Conservation (phyloP, 2,329 filamentous ascomycete genomes). For the Cladosporium sp. region DNA sequence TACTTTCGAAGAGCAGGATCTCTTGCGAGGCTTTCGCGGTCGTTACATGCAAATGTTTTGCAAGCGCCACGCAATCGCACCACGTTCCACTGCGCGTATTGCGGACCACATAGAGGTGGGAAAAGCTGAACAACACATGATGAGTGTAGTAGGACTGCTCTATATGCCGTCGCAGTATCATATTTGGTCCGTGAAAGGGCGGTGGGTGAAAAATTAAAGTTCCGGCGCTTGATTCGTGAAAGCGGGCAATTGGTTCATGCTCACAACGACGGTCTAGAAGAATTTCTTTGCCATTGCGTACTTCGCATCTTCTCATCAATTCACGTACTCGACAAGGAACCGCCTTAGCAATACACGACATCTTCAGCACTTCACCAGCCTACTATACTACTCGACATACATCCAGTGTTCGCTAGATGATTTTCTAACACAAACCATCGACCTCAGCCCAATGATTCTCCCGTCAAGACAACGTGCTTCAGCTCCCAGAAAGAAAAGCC, state of each 20-base stretch:
- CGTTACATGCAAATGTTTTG: too few species aligned
- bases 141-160: too few species aligned
- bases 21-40: too few species aligned
- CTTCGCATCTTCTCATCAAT: neutral
- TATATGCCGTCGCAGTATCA: too few species aligned
- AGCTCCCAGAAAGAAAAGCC: slow-evolving; percentile 13
- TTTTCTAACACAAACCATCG: slow-evolving; percentile 7
- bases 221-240: neutral
- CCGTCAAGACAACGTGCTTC: slow-evolving; percentile 10
- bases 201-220: neutral
- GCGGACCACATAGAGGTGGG: too few species aligned
- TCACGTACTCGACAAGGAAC: too few species aligned
- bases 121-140: too few species aligned
- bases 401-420: slow-evolving; percentile 5
- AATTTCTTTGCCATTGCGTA: neutral
- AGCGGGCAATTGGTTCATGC: too few species aligned
- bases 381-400: neutral
- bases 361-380: neutral
- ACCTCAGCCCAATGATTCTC: slow-evolving; percentile 6
- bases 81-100: too few species aligned
- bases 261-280: neutral
- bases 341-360: neutral
- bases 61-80: too few species aligned
- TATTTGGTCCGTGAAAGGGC: too few species aligned
- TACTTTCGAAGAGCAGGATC: too few species aligned